These are phyloP conservation scores for Rhizopogon rudus DNA, from an alignment of 768 basidiomycete species.

Conservation along the genomic window DNA sequence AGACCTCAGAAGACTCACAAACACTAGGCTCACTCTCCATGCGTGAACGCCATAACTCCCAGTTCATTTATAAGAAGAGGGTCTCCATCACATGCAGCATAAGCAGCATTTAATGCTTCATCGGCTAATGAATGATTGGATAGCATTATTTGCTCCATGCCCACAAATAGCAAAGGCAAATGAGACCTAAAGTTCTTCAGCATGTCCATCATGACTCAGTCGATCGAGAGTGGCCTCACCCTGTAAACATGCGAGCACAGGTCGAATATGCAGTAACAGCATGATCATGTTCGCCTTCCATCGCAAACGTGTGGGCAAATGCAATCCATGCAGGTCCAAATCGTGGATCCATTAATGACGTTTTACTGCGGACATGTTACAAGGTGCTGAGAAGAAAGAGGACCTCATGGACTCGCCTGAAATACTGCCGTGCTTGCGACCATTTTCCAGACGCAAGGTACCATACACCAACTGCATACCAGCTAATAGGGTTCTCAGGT, in stretches of 20 bases:
- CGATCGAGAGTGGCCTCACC: constrained; percentile 44
- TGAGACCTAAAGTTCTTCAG: constrained; percentile 71
- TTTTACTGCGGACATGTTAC: constrained; percentile 59
- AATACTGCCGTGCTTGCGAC: constrained; percentile 89
- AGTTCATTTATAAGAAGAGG: constrained; percentile 89
- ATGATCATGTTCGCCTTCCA: constrained; percentile 98
- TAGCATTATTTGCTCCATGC: constrained; percentile 96
- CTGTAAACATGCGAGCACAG: constrained; percentile 90
- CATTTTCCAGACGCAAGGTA: constrained; percentile 86
- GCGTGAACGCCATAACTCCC: constrained; percentile 89
- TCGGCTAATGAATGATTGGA: constrained; percentile 78
- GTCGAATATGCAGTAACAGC: constrained; percentile 98
- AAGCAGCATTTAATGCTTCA: constrained; percentile 82
- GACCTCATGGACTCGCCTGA: constrained; percentile 58
- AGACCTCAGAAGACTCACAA: neutral
- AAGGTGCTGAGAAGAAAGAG: neutral
- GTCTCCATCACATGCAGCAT: constrained; percentile 79
- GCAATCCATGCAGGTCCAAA: constrained; percentile 97
- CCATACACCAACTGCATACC: constrained; percentile 99
- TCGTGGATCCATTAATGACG: constrained; percentile 92
- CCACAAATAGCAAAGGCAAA: constrained; percentile 90
- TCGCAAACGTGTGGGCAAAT: constrained; percentile 95
- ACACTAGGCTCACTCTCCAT: constrained; percentile 57
- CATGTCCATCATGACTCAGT: neutral
- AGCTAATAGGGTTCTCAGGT: constrained; percentile 88